Percentiles rank a stretch among this genome's conserved stretches.
These are phyloP conservation scores for Ogataea nitratoaversa DNA, from an alignment of 805 yeast species.

Conservation along the genomic window DNA sequence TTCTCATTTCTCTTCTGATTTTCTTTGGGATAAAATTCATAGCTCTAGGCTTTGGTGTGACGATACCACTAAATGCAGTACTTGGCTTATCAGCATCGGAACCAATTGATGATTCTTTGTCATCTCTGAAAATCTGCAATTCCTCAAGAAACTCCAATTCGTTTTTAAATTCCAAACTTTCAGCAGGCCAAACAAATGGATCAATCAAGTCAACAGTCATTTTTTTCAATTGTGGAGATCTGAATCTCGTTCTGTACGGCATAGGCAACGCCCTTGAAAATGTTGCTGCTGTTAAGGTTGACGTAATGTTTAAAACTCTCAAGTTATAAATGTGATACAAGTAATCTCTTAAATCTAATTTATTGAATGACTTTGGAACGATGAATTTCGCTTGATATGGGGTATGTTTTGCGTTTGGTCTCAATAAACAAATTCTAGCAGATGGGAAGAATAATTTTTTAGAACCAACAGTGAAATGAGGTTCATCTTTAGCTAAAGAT, in stretches of 20 bases:
- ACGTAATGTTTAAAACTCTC: constrained; percentile 83
- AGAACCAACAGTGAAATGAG: constrained; percentile 83
- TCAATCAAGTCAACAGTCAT: constrained; percentile 96
- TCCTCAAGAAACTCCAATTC: constrained; percentile 37
- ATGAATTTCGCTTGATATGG: constrained; percentile 96
- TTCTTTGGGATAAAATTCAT: constrained; percentile 59
- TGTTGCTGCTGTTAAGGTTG: constrained; percentile 73
- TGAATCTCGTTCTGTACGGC: constrained; percentile 59
- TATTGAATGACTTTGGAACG: constrained; percentile 91
- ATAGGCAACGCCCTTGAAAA: constrained; percentile 53
- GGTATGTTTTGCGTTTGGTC: constrained; percentile 94
- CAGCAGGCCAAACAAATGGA: constrained; percentile 94
- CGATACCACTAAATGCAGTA: constrained; percentile 70
- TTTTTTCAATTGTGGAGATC: constrained; percentile 80
- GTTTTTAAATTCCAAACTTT: constrained; percentile 31
- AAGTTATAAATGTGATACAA: constrained; percentile 86
- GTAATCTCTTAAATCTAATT: constrained; percentile 91
- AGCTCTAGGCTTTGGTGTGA: constrained; percentile 50
- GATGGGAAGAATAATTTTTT: constrained; percentile 77
- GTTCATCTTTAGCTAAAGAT: constrained; percentile 55
- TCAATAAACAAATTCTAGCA: constrained; percentile 71
- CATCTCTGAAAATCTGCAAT: constrained; percentile 48
- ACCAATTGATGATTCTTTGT: constrained; percentile 46
- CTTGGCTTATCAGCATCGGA: constrained; percentile 68
- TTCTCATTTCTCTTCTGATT: constrained; percentile 41